Percentiles rank a stretch among this genome's conserved stretches.
Evolutionary conservation across 2,329 filamentous ascomycete genomes (phyloP).

Genomic region (Hirsutella thompsonii): DNA sequence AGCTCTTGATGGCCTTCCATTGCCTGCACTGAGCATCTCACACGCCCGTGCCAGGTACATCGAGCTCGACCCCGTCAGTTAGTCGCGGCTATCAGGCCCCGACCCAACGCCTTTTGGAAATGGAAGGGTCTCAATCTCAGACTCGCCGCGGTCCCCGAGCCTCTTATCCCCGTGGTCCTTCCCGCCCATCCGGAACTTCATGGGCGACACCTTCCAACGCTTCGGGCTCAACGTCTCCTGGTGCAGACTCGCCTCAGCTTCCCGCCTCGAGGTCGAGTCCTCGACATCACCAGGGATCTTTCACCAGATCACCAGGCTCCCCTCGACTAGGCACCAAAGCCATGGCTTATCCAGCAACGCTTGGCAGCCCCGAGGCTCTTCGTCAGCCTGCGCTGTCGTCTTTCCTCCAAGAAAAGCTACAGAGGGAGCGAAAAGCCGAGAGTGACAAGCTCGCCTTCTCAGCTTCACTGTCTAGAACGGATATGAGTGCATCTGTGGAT

Average conservation of each 20-base stretch:
- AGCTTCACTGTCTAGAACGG: conserved; percentile 20
- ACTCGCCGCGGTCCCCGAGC: conserved; percentile 14
- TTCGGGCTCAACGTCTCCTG: conserved; percentile 27
- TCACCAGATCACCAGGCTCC: conserved; percentile 15
- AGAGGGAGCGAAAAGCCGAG: conserved; percentile 35
- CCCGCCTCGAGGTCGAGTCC: conserved; percentile 18
- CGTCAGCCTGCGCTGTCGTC: conserved; percentile 30
- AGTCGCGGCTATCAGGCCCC: background rate
- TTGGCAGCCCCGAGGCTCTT: conserved; percentile 26
- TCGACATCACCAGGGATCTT: conserved; percentile 21
- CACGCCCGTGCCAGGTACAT: background rate
- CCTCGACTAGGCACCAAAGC: conserved; percentile 26
- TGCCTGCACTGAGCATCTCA: background rate
- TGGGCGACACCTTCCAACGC: conserved; percentile 26
- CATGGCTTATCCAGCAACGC: conserved; percentile 27
- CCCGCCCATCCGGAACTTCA: conserved; percentile 32
- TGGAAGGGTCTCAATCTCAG: conserved; percentile 16
- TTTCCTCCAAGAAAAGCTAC: conserved; percentile 42
- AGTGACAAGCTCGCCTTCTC: conserved; percentile 24
- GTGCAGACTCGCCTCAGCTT: conserved; percentile 21
- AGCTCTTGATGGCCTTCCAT: background rate
- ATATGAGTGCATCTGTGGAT: conserved; percentile 26
- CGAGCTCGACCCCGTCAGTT: background rate
- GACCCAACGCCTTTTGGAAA: conserved; percentile 5
- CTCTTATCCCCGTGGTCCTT: conserved; percentile 27